Conservation (phyloP, 192 early-diverging fungal genomes). For the Coemansia sp. region DNA sequence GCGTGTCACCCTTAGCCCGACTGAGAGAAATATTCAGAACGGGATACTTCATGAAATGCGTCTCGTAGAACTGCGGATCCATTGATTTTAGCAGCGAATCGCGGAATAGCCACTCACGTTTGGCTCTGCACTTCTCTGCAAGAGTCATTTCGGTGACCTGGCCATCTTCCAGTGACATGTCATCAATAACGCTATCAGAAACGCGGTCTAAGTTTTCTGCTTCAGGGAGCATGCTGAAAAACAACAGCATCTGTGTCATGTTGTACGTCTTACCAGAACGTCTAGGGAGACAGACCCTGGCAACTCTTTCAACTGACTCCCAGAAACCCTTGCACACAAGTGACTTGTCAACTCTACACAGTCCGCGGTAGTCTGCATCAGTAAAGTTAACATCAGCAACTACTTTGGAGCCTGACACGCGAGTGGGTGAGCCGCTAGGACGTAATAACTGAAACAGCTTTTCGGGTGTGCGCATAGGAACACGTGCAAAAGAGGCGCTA, state of each 20-base stretch:
- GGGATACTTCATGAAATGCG: conserved; percentile 45
- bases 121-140: conserved; percentile 21
- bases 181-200: conserved; percentile 11
- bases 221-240: conserved; percentile 31
- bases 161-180: background rate
- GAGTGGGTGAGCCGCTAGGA: conserved; percentile 37
- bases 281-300: conserved; percentile 33
- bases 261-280: conserved; percentile 49
- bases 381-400: conserved; percentile 25
- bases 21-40: conserved; percentile 33
- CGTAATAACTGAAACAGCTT: conserved; percentile 24
- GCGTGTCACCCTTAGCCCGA: conserved; percentile 9
- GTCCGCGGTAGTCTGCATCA: background rate
- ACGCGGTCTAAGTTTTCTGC: conserved; percentile 7
- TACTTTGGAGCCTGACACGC: conserved; percentile 35
- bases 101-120: conserved; percentile 32
- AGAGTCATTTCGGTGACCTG: conserved; percentile 12
- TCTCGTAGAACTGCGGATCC: conserved; percentile 23
- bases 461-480: conserved; percentile 15
- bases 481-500: background rate
- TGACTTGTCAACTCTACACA: conserved; percentile 48
- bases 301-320: conserved; percentile 25
- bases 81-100: conserved; percentile 24
- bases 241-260: conserved; percentile 39
- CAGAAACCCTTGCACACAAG: conserved; percentile 46